Evolutionary conservation across 2,329 filamentous ascomycete species (phyloP), one percentile per base, ranked within the genome.

Genomic region (Paramyrothecium roridum): DNA sequence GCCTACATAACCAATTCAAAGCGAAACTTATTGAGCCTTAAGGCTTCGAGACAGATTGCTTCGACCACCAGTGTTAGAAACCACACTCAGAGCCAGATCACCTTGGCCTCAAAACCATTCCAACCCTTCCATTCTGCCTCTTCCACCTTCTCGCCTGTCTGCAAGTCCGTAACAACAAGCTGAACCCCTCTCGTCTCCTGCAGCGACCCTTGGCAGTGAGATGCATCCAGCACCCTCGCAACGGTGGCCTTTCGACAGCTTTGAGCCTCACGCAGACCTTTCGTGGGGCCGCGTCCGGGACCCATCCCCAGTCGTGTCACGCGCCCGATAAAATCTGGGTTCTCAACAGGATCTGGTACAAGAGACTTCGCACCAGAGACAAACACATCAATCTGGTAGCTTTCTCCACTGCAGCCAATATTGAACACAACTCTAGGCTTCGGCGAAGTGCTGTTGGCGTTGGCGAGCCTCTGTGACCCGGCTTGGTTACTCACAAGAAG

Each of bases 351-450:
- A 20, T 51, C 54, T n/a, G 47, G 22, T 2, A 22, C 22, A 2
- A 49, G n/a, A 8, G 37, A 55, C 34, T 34, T 19, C 20, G 53
- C 56, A 6, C 43, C 33, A 13, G 50, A 19, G 11, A 48, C 30
- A 17, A 57, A 57, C 1, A 57, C 53, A 19, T 57, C 50, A 17
- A 57, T 53, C 10, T 51, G 40, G 50, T 53, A 55, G 16, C 50
- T 55, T 22, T 50, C 52, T n/a, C 45, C 20, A 30, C 50, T 55
- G 53, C 50, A 55, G 12, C 53, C 56, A 1, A 57, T 51, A 3
- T 48, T 47, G 33, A 57, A 55, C 11, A 55, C 34, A 10, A 55
- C 40, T 16, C 37, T 48, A 8, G 56, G 53, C 13, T 40, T 50
- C n/a, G 43, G 40, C 47, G 33, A 37, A 37, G 10, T 37, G 33